Conservation (phyloP, 2,329 filamentous ascomycete genomes). For the Clonostachys chloroleuca region DNA sequence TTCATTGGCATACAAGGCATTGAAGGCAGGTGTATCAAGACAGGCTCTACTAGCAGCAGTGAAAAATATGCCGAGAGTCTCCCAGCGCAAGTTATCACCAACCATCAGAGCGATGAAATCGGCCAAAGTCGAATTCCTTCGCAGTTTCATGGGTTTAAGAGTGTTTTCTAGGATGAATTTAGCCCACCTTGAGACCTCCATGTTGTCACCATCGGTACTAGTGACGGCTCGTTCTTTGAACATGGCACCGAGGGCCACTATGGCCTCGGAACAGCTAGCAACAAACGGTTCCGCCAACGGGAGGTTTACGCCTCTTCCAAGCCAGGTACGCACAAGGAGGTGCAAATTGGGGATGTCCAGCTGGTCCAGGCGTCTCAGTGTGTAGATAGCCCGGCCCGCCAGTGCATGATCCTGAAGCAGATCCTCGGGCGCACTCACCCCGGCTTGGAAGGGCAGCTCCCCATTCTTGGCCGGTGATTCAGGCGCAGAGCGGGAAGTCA, state of each 20-base stretch:
- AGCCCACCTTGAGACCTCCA: slow-evolving; percentile 4
- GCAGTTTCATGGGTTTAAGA: slow-evolving; percentile 1
- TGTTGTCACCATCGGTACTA: neutral
- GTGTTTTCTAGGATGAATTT: neutral
- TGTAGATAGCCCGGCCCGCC: neutral
- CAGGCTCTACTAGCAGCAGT: slow-evolving; percentile 12
- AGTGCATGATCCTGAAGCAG: slow-evolving; percentile 3
- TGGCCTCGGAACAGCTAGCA: neutral
- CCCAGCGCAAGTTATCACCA: slow-evolving; percentile 11
- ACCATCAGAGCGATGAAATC: slow-evolving; percentile 1
- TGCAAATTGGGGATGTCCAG: neutral
- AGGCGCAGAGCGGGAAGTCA: neutral
- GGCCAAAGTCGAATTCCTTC: neutral
- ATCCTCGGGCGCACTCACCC: neutral
- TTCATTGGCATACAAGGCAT: slow-evolving; percentile 2
- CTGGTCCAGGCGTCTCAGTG: neutral
- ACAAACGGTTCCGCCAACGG: neutral
- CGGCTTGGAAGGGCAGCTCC: neutral
- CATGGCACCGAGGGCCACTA: neutral
- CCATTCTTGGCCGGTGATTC: neutral
- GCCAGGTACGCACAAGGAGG: neutral
- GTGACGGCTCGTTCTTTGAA: neutral
- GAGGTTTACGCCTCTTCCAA: neutral
- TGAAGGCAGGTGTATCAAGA: slow-evolving; percentile 8
- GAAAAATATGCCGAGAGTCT: slow-evolving; percentile 14